phyloP scores from a whole-genome alignment of 2,329 filamentous ascomycete genomes.

The Scytalidium sp. region DNA sequence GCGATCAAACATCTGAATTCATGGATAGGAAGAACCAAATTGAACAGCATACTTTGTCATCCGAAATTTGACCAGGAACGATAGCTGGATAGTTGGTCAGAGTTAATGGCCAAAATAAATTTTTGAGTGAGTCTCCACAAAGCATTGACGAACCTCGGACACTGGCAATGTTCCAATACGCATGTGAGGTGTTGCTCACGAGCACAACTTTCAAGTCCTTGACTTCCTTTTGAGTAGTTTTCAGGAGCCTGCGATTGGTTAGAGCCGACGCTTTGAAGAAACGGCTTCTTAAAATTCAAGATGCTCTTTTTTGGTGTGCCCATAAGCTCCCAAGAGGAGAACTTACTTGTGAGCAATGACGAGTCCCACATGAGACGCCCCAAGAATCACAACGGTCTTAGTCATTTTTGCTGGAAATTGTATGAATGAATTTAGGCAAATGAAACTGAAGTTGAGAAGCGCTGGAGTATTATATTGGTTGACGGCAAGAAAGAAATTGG shows the following conservation, averaged over 20 bases:
- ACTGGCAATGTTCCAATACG: conserved; percentile 46
- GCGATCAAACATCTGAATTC: no score
- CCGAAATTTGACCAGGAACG: conserved; percentile 40
- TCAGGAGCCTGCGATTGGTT: conserved; percentile 35
- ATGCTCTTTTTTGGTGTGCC: neutral
- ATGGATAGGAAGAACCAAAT: conserved; percentile 34
- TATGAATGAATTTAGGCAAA: neutral
- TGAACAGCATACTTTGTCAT: conserved; percentile 34
- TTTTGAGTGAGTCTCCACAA: neutral
- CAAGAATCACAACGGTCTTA: conserved; percentile 46
- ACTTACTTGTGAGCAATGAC: conserved; percentile 45
- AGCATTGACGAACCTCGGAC: conserved; percentile 22
- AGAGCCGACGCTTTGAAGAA: no score
- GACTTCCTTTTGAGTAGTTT: conserved; percentile 40
- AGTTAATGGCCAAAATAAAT: no score
- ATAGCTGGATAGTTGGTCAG: conserved; percentile 35
- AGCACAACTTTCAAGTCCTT: conserved; percentile 36
- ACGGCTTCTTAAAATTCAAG: no score
- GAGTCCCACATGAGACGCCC: conserved; percentile 52
- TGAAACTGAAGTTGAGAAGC: no score
- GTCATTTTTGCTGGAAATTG: conserved; percentile 10
- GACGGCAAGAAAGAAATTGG: no score
- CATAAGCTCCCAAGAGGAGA: neutral
- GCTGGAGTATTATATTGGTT: no score
- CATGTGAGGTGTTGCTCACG: conserved; percentile 39